Conservation (phyloP, 108 stramenopile species). For the Chaetoceros muelleri region DNA sequence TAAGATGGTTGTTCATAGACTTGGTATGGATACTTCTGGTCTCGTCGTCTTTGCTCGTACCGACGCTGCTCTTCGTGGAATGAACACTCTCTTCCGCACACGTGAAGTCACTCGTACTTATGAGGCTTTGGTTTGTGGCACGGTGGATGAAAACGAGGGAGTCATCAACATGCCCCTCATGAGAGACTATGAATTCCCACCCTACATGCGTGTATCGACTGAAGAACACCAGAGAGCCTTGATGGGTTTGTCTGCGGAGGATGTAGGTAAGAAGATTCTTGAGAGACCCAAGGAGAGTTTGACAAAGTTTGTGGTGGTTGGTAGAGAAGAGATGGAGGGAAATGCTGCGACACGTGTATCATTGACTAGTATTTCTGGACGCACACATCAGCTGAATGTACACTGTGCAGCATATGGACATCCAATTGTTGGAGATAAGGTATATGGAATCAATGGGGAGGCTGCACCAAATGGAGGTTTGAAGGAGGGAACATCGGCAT, state of each 20-base stretch:
- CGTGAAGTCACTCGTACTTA: slow-evolving; percentile 65
- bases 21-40: slow-evolving; percentile 79
- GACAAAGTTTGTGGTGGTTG: slow-evolving; percentile 56
- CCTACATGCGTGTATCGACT: slow-evolving; percentile 72
- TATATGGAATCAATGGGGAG: slow-evolving; percentile 66
- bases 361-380: slow-evolving; percentile 46
- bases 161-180: slow-evolving; percentile 61
- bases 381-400: slow-evolving; percentile 82
- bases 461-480: slow-evolving; percentile 40
- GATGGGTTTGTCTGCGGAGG: slow-evolving; percentile 33
- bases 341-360: neutral
- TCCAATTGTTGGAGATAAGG: slow-evolving; percentile 76
- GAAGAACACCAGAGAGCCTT: slow-evolving; percentile 55
- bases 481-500: neutral
- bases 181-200: slow-evolving; percentile 73
- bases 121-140: slow-evolving; percentile 71
- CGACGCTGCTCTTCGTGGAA: slow-evolving; percentile 42
- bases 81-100: slow-evolving; percentile 58
- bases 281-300: slow-evolving; percentile 66
- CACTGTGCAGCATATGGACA: slow-evolving; percentile 83
- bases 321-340: slow-evolving; percentile 25
- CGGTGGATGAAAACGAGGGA: slow-evolving; percentile 52
- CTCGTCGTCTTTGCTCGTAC: slow-evolving; percentile 66
- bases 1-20: slow-evolving; percentile 79
- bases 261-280: slow-evolving; percentile 55